Conservation (phyloP, 805 yeast genomes). For the Candida takata region DNA sequence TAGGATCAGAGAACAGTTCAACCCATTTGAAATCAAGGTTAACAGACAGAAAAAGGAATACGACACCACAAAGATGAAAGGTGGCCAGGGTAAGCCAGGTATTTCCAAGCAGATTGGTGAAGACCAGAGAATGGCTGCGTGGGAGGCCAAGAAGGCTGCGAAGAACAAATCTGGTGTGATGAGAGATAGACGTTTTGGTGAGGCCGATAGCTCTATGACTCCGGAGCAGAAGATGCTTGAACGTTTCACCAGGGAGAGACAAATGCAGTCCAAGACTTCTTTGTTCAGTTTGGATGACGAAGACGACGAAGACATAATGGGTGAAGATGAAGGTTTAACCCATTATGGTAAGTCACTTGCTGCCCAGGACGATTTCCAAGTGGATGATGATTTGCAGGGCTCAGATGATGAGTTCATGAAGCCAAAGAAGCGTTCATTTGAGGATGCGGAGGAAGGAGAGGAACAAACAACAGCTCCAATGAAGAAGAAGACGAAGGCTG, state of each 20-base stretch:
- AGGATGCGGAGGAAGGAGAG: slow-evolving; percentile 25
- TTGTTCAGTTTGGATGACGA: slow-evolving; percentile 60
- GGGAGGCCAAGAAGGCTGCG: slow-evolving; percentile 53
- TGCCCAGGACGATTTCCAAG: slow-evolving; percentile 44
- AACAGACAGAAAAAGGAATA: slow-evolving; percentile 67
- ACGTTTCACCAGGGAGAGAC: slow-evolving; percentile 86
- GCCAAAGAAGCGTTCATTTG: slow-evolving; percentile 28
- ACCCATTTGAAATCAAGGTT: slow-evolving; percentile 78
- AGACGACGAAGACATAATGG: slow-evolving; percentile 34
- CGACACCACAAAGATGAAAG: slow-evolving; percentile 34
- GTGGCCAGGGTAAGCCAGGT: slow-evolving; percentile 63
- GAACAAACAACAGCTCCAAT: slow-evolving; percentile 22
- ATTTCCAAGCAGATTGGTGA: slow-evolving; percentile 63
- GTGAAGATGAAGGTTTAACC: slow-evolving; percentile 46
- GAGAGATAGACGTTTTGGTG: slow-evolving; percentile 89
- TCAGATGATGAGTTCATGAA: slow-evolving; percentile 29
- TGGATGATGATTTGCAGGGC: slow-evolving; percentile 35
- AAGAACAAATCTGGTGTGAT: slow-evolving; percentile 74
- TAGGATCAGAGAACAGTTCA: slow-evolving; percentile 74
- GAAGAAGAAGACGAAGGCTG: slow-evolving; percentile 72
- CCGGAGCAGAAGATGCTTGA: slow-evolving; percentile 93
- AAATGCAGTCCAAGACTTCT: slow-evolving; percentile 48
- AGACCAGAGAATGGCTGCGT: slow-evolving; percentile 52
- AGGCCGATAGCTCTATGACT: slow-evolving; percentile 59
- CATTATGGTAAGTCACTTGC: slow-evolving; percentile 71